Percentiles rank a stretch among this genome's conserved stretches.
Conservation (phyloP, 2,329 filamentous ascomycete genomes). For the Colletotrichum higginsianum region DNA sequence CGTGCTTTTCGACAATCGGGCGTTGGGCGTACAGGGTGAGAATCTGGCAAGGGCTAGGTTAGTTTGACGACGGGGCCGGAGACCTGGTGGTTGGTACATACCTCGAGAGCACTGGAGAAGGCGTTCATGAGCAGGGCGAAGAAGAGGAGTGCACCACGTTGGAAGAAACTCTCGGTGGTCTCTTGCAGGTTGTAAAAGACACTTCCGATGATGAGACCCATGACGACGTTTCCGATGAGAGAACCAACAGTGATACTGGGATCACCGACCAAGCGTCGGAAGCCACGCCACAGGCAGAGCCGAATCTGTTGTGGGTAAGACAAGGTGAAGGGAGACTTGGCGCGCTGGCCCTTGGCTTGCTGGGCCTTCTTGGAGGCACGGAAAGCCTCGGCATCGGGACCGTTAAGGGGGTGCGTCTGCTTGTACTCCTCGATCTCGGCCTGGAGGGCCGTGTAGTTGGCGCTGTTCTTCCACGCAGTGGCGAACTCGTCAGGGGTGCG, state of each 20-base stretch:
- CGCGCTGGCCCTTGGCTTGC: conserved; percentile 72
- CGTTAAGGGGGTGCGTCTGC: conserved; percentile 65
- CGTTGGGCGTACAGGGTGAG: conserved; percentile 89
- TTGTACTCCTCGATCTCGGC: conserved; percentile 71
- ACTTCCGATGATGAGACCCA: conserved; percentile 83
- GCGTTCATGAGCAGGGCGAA: conserved; percentile 91
- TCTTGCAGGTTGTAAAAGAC: conserved; percentile 84
- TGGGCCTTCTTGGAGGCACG: conserved; percentile 67
- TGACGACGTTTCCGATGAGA: conserved; percentile 79
- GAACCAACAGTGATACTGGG: conserved; percentile 80
- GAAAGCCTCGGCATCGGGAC: conserved; percentile 71
- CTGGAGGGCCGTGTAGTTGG: conserved; percentile 65
- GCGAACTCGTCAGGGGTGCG: conserved; percentile 75
- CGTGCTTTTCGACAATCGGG: conserved; percentile 92
- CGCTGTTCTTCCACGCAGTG: conserved; percentile 69
- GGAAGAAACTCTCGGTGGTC: conserved; percentile 81
- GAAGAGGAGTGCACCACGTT: conserved; percentile 85
- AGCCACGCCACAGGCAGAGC: conserved; percentile 87
- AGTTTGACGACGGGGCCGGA: conserved; percentile 27
- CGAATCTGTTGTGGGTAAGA: conserved; percentile 82
- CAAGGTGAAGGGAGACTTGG: conserved; percentile 85
- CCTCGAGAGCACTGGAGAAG: conserved; percentile 83
- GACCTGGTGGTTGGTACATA: conserved; percentile 51
- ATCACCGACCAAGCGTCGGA: conserved; percentile 82
- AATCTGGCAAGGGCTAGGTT: conserved; percentile 65